Percentiles rank a stretch among this genome's conserved stretches.
Evolutionary conservation across 75 land plant genomes (phyloP).

Genomic region (Pinus taeda): DNA sequence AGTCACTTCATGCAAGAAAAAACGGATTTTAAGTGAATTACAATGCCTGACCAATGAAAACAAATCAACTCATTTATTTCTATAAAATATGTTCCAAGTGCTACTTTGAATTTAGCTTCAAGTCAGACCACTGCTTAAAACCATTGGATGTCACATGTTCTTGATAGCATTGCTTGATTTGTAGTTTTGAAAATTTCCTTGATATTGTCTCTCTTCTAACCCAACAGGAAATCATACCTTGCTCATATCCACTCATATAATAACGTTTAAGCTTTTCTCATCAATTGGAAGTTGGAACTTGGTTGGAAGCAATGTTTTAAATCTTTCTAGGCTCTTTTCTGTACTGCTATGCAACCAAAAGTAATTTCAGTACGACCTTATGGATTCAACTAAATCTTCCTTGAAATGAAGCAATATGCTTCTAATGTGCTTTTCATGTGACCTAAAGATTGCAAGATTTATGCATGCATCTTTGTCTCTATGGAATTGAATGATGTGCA

Average conservation of each 20-base stretch:
- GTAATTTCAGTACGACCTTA: background rate
- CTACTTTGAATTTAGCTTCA: background rate
- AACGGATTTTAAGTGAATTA: background rate
- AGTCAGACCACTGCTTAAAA: background rate
- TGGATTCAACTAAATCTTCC: background rate
- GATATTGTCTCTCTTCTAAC: background rate
- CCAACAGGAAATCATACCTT: background rate
- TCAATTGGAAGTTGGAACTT: no score
- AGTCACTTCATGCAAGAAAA: background rate
- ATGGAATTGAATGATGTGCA: background rate
- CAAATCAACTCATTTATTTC: background rate
- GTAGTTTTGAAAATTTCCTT: background rate
- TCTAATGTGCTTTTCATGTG: background rate
- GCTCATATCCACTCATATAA: background rate
- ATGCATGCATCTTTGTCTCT: background rate
- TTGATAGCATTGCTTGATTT: background rate
- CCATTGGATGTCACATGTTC: background rate
- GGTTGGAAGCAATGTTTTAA: background rate
- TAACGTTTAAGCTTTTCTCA: background rate
- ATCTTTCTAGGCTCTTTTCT: background rate
- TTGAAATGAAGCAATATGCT: background rate
- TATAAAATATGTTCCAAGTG: background rate
- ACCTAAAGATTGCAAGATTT: background rate
- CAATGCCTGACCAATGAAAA: background rate
- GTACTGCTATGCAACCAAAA: background rate